Base-by-base conservation (phyloP, 805 yeast species). In the Yamadazyma insecticola region DNA sequence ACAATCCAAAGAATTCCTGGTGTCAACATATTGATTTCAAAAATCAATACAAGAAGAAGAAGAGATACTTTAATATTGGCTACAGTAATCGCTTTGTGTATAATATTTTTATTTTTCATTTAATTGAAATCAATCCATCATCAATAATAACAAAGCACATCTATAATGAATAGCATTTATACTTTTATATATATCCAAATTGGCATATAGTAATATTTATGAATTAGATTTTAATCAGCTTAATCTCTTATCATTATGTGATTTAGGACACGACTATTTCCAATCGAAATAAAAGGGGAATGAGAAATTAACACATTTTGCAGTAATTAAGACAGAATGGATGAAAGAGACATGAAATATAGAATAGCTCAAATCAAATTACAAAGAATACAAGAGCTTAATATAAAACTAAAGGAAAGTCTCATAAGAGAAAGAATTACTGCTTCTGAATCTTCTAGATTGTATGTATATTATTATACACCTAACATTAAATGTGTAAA, bases 21-120 rank as follows among this genome's bases (percentile, higher is more conserved):
- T 1, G 62, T 90, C 27, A 83, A 81, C 50, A 74, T 75, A 6
- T 53, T 90, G 33, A 75, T 90, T 18, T 63, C 80, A 7, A 82
- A 81, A 55, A 89, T 90, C 43, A 88, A 88, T 54, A 81, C 95
- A 3, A 72, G 97, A 48, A 81, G 89, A 56, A 84, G 80, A 62
- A 76, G 96, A 35, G 95, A 92, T 55, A 80, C 94, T 14, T 53
- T 90, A 17, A 81, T 90, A n/a, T 58, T 90, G 50, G 90, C 95
- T 1, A 45, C 70, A 3, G 70, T 92, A 30, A 79, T 89, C 18
- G 70, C 86, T 2, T 36, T 73, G 18, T 85, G 97, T 61, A 76
- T 89, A 16, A 48, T 90, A 26, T 53, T 85, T 9, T 55, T 89
- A 31, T 78, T 78, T 46, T 76, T 78, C n/a, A n/a, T n/a, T n/a